Conservation (phyloP, 1,284 basidiomycete genomes). For the Austropuccinia psidii region DNA sequence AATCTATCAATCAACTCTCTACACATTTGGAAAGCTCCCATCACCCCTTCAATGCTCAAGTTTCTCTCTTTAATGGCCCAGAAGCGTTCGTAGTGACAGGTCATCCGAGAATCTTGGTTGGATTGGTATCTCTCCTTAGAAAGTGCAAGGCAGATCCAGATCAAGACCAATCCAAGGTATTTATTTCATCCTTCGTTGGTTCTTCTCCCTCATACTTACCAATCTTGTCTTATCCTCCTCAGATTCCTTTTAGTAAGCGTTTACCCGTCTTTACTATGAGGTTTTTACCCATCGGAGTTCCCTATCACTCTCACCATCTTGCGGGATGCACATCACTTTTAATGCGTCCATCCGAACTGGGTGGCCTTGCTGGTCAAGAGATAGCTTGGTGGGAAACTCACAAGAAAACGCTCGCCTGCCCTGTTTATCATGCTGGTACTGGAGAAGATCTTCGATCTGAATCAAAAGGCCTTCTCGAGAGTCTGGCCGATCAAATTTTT, state of each 20-base stretch:
- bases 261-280: constrained; percentile 87
- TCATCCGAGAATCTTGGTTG: constrained; percentile 81
- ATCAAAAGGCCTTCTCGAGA: constrained; percentile 39
- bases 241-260: constrained; percentile 78
- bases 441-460: constrained; percentile 68
- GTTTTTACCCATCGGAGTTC: constrained; percentile 88
- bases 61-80: constrained; percentile 87
- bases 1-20: constrained; percentile 52
- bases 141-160: constrained; percentile 80
- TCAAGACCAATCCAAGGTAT: constrained; percentile 76
- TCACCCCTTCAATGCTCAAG: constrained; percentile 58
- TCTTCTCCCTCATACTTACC: neutral
- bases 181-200: neutral
- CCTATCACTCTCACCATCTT: constrained; percentile 87
- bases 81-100: constrained; percentile 89
- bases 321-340: constrained; percentile 63
- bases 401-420: constrained; percentile 64
- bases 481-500: constrained; percentile 84
- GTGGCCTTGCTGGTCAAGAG: constrained; percentile 68
- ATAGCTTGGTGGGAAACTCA: constrained; percentile 57
- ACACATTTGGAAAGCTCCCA: neutral
- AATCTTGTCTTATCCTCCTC: neutral
- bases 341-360: constrained; percentile 52
- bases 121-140: constrained; percentile 79
- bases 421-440: constrained; percentile 86